These are phyloP conservation scores for Aspergillus candidus DNA, from an alignment of 2,329 filamentous ascomycete genomes.

Conservation along the genomic window DNA sequence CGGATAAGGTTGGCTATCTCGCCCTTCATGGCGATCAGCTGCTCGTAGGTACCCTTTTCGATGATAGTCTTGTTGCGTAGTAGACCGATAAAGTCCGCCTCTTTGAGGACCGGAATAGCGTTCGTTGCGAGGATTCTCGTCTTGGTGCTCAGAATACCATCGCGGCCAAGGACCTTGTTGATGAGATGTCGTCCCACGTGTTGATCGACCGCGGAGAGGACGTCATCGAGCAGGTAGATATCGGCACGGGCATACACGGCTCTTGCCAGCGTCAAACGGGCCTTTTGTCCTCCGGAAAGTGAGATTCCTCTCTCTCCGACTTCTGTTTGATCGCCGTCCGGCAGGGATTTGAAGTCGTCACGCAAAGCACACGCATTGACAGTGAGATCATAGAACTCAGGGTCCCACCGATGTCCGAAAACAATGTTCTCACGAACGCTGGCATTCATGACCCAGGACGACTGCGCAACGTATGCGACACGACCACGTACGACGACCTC, in stretches of 20 bases:
- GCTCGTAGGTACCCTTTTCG: conserved; percentile 84
- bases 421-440: conserved; percentile 96
- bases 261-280: conserved; percentile 81
- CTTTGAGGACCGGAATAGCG: conserved; percentile 81
- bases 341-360: conserved; percentile 86
- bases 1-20: conserved; percentile 79
- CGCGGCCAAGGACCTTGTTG: conserved; percentile 81
- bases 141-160: conserved; percentile 75
- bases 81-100: conserved; percentile 83
- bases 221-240: conserved; percentile 89
- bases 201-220: conserved; percentile 94
- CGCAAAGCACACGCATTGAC: conserved; percentile 83
- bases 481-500: conserved; percentile 75
- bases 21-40: conserved; percentile 90
- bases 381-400: conserved; percentile 88
- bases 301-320: conserved; percentile 97
- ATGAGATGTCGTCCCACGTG: conserved; percentile 94
- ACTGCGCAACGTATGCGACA: conserved; percentile 87
- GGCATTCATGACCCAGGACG: conserved; percentile 95
- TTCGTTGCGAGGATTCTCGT: conserved; percentile 93
- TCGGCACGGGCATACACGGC: conserved; percentile 97
- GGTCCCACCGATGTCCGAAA: conserved; percentile 91
- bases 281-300: conserved; percentile 91
- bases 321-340: conserved; percentile 92
- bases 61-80: conserved; percentile 75